phyloP scores from a whole-genome alignment of 148 eudicot species.

The Chenopodium album region DNA sequence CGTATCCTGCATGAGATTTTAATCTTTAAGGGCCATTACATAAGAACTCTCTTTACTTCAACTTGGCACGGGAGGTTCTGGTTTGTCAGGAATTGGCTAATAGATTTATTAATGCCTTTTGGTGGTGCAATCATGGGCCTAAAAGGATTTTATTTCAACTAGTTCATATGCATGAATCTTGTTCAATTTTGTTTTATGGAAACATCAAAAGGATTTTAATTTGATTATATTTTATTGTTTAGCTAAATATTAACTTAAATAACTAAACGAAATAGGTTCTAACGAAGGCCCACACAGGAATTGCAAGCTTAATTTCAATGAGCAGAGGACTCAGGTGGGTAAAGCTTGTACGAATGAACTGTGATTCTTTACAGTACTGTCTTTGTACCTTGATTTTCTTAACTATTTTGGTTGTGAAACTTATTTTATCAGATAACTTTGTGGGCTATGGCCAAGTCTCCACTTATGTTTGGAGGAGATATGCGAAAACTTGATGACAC shows the following conservation, averaged over 20 bases:
- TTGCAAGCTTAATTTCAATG: conserved; percentile 54
- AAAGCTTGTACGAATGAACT: neutral
- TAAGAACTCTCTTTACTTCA: neutral
- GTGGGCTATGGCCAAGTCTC: conserved; percentile 96
- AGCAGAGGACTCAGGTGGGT: conserved; percentile 83
- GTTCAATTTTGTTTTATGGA: neutral
- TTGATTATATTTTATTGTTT: neutral
- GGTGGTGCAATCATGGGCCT: neutral
- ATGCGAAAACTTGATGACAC: conserved; percentile 70
- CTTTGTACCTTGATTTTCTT: neutral
- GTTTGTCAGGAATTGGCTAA: neutral
- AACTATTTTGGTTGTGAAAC: conserved; percentile 3
- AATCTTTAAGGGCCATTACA: neutral
- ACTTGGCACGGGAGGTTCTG: neutral
- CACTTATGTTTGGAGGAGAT: conserved; percentile 96
- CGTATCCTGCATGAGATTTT: neutral
- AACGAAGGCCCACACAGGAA: conserved; percentile 79
- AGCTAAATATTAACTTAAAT: conserved; percentile 2
- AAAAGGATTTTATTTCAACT: too few relatives aligned
- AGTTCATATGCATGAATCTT: neutral
- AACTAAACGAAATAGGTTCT: conserved; percentile 43
- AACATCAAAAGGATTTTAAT: neutral
- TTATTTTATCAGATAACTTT: conserved; percentile 65
- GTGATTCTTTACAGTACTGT: neutral
- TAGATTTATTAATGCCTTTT: neutral